Evolutionary conservation across 202 grass and related monocot species (phyloP), one percentile per base, ranked within the genome.

Genomic region (Carex sylvatica): DNA sequence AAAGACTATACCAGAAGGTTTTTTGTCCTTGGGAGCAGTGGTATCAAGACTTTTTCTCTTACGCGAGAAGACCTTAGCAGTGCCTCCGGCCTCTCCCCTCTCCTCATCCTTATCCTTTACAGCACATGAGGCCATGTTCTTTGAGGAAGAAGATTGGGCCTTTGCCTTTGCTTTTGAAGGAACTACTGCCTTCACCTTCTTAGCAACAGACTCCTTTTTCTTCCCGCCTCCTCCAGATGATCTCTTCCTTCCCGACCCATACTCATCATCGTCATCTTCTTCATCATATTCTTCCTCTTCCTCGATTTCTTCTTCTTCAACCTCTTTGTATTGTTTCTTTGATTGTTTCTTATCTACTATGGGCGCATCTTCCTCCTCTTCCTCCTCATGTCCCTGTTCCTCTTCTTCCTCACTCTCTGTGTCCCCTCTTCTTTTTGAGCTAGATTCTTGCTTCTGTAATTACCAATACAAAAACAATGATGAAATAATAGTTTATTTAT

Each of bases 11-110:
- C 95, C 95, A 73, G 86, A 87, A 80, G 83, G 81, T 78, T 87
- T 91, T 80, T 88, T 95, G 62, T 87, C 92, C 77, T 98, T 91
- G 51, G 69, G 49, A 53, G 24, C 13, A 4, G 80, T 69, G 61
- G 78, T 18, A 65, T 49, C 56, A 23, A 47, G 36, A 18, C 51
- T 35, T 84, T 85, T 98, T 80, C 81, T 98, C 84, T 98, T 98
- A 77, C 95, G 94, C 80, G 91, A 95, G 83, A 98, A 98, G 69
- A 98, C 95, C 76, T 98, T 98, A 75, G 86, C 82, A 65, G 36
- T 56, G 35, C 61, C 59, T 80, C 86, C 88, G 5, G 79, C 85
- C 46, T 88, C 82, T 30, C 65, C 82, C 52, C 77, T 85, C 51
- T 82, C 87, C 83, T 91, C 85, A 80, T 85, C 87, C 74, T 91